Evolutionary conservation across 1,284 basidiomycete species (phyloP).

Genomic region (Ganoderma boninense): DNA sequence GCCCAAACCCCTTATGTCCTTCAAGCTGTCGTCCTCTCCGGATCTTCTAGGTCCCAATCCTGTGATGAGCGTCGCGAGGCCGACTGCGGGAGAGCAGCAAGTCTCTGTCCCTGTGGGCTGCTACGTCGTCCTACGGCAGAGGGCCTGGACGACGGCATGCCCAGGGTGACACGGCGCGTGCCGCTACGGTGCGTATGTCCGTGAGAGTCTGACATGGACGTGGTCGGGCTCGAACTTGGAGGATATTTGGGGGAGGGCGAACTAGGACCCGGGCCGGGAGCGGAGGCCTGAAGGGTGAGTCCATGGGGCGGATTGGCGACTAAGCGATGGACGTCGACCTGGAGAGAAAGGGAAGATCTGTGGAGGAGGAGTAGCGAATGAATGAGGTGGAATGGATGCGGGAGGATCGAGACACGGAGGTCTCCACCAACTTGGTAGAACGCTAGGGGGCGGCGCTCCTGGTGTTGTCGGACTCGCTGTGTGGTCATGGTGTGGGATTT

Average conservation of each 20-base stretch:
- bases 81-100: constrained; percentile 1
- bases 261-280: constrained; percentile 19
- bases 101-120: neutral
- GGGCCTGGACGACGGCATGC: neutral
- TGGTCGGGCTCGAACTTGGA: constrained; percentile 20
- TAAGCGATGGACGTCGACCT: constrained; percentile 30
- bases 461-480: constrained; percentile 22
- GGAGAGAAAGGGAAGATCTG: constrained; percentile 20
- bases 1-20: too few relatives aligned
- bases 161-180: neutral
- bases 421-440: constrained; percentile 19
- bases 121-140: constrained; percentile 6
- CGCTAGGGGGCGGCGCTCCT: constrained; percentile 21
- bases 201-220: constrained; percentile 25
- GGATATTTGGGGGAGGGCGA: constrained; percentile 31
- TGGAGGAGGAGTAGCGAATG: constrained; percentile 16
- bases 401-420: constrained; percentile 20
- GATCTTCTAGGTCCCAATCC: constrained; percentile 22
- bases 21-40: too few relatives aligned
- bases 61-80: constrained; percentile 5
- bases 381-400: constrained; percentile 24
- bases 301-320: constrained; percentile 28
- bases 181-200: constrained; percentile 13
- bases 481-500: too few relatives aligned
- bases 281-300: constrained; percentile 20